Base-by-base conservation (phyloP, 768 basidiomycete species). In the Phlebiopsis gigantea region DNA sequence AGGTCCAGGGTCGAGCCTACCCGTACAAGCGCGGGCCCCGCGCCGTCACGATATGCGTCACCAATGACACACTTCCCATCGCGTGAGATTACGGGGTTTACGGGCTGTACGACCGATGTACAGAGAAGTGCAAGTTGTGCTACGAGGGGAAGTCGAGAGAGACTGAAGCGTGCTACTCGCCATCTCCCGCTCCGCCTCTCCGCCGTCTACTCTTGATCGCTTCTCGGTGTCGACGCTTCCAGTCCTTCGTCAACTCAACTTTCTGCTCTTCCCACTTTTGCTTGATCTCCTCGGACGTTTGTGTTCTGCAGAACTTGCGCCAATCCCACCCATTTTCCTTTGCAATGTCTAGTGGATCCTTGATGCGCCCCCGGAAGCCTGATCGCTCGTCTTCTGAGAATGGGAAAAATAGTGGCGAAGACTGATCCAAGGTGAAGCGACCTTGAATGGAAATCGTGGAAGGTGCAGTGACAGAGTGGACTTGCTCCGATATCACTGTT, bases 161-260 rank as follows among this genome's bases (percentile, higher is more conserved):
- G 25, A 30, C 28, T 52, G 31, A 14, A 42, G n/a, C 19, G 29
- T 30, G 19, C 56, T 59, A 68, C 49, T 73, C 70, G 12, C 45
- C 63, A 45, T 67, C 75, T 10, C 72, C 78, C 12, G 21, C 50
- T 4, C 76, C 79, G 22, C 72, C 78, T 62, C 80, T 78, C 57
- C 85, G 72, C 61, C 79, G 72, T 60, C 76, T 78, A 24, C 80
- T 74, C 70, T 90, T 90, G 46, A 81, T 79, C 14, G 88, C 90
- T 65, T 92, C 90, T 57, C 84, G 79, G 70, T 82, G 84, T 46
- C 87, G 71, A 65, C 81, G 81, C 72, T 89, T 90, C 90, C 90
- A 92, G 48, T 82, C 87, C 58, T 70, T 75, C 53, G 90, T 92
- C 68, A 92, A 68, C 53, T 83, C 80, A 0, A 75, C 77, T 63